Percentiles rank a stretch among this genome's conserved stretches.
These are phyloP conservation scores for Telfairia occidentalis DNA, from an alignment of 331 rosid species.

Conservation along the genomic window DNA sequence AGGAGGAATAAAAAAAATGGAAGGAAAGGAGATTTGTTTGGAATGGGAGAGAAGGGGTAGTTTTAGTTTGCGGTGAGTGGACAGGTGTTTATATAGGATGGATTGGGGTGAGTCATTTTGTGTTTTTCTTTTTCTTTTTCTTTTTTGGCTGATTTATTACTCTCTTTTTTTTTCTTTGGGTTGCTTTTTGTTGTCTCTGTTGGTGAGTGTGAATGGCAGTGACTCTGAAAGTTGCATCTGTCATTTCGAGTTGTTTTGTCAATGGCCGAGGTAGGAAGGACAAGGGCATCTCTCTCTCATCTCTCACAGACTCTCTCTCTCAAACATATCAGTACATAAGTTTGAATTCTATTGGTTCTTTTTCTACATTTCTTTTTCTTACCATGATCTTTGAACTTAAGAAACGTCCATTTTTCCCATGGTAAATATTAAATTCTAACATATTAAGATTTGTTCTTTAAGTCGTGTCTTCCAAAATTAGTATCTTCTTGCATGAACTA, in stretches of 20 bases:
- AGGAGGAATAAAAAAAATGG: neutral
- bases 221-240: slow-evolving; percentile 21
- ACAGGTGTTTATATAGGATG: slow-evolving; percentile 13
- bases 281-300: neutral
- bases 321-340: neutral
- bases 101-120: neutral
- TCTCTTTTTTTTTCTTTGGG: no score
- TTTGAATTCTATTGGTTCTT: neutral
- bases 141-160: neutral
- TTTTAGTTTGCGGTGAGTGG: neutral
- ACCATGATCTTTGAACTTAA: no score
- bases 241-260: slow-evolving; percentile 24
- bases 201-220: slow-evolving; percentile 9
- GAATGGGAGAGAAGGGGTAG: neutral
- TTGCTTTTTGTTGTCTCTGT: slow-evolving; percentile 4
- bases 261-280: slow-evolving; percentile 22
- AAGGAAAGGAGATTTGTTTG: neutral
- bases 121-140: neutral
- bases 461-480: no score
- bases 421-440: no score
- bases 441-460: no score
- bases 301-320: neutral
- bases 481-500: no score
- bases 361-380: no score
- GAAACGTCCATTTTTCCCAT: no score